Conservation (phyloP, 106 monocot species). For the Dioscorea dumetorum region DNA sequence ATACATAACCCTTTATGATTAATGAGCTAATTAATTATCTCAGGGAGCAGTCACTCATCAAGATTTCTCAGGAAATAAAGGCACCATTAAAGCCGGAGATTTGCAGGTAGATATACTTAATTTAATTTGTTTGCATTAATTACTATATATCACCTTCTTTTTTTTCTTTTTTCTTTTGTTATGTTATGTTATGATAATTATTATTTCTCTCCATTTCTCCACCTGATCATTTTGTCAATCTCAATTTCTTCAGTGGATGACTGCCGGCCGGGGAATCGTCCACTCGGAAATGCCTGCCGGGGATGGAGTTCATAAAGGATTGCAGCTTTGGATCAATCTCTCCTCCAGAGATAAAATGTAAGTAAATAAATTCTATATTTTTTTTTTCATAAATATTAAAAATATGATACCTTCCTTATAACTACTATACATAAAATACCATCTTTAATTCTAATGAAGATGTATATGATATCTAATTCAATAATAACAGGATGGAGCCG, state of each 20-base stretch:
- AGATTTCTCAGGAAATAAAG: constrained; percentile 72
- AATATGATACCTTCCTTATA: too few species aligned
- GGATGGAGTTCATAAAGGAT: constrained; percentile 46
- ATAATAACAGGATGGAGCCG: constrained; percentile 66
- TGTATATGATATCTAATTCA: not conserved
- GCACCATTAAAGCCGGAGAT: constrained; percentile 70
- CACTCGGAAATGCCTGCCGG: constrained; percentile 78
- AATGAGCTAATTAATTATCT: not conserved
- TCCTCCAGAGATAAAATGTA: constrained; percentile 89
- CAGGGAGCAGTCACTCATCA: constrained; percentile 74
- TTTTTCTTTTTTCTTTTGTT: not conserved
- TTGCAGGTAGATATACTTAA: constrained; percentile 79
- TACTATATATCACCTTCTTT: not conserved
- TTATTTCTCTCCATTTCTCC: not conserved
- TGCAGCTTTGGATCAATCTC: constrained; percentile 94
- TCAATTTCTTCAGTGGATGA: constrained; percentile 65
- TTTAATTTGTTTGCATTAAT: not conserved
- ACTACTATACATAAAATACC: too few species aligned
- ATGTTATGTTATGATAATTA: too few species aligned
- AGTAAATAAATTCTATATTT: not conserved
- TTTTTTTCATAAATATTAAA: too few species aligned
- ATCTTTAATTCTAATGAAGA: not conserved
- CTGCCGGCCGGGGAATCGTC: constrained; percentile 75
- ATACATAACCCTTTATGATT: not conserved
- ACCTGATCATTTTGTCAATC: not conserved